Evolutionary conservation across 345 rosid genomes (phyloP).

Genomic region (Laguncularia racemosa): DNA sequence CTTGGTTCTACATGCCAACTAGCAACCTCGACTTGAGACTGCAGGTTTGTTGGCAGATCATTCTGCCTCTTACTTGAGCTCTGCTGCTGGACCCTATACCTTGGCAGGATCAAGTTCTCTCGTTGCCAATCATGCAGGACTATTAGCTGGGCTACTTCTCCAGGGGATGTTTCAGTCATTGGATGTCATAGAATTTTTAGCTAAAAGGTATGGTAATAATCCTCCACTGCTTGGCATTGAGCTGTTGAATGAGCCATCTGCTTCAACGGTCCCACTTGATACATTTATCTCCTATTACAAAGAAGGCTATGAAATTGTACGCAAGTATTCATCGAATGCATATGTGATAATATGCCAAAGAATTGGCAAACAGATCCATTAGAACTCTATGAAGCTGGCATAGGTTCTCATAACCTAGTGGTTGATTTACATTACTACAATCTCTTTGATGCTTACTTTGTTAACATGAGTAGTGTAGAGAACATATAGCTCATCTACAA

Average conservation of each 20-base stretch:
- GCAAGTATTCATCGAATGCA: conserved; percentile 41
- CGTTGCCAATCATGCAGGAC: conserved; percentile 29
- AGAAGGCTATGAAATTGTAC: conserved; percentile 53
- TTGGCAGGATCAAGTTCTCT: conserved; percentile 22
- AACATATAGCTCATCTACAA: conserved; percentile 43
- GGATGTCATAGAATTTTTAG: conserved; percentile 55
- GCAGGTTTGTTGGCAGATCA: conserved; percentile 26
- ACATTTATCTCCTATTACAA: conserved; percentile 47
- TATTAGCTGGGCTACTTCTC: conserved; percentile 29
- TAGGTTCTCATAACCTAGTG: conserved; percentile 49
- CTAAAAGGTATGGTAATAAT: conserved; percentile 61
- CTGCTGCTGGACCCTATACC: conserved; percentile 30
- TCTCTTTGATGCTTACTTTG: conserved; percentile 54
- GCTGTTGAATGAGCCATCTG: conserved; percentile 72
- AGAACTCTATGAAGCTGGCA: conserved; percentile 56
- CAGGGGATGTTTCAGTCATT: conserved; percentile 49
- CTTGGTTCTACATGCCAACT: conserved; percentile 21
- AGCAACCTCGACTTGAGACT: conserved; percentile 33
- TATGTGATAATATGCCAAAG: conserved; percentile 69
- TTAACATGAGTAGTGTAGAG: conserved; percentile 41
- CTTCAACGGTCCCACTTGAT: conserved; percentile 49
- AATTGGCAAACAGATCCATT: conserved; percentile 63
- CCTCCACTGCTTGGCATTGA: conserved; percentile 61
- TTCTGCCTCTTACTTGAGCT: conserved; percentile 15
- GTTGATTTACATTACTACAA: conserved; percentile 74